Conservation (phyloP, 2,329 filamentous ascomycete species). For the Colletotrichum shisoi region DNA sequence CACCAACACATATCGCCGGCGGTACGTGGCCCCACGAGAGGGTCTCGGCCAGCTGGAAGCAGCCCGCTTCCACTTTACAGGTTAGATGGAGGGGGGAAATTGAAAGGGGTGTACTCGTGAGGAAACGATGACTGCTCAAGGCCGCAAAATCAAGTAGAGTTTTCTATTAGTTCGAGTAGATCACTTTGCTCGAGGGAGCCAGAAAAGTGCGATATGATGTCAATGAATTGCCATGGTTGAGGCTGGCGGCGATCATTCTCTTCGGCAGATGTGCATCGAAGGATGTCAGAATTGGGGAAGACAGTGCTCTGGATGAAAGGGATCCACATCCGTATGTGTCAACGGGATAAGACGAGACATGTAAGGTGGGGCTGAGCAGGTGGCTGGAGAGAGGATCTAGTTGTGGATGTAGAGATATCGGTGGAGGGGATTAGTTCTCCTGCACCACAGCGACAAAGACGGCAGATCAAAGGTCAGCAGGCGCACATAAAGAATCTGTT, state of each 20-base stretch:
- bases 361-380: not conserved
- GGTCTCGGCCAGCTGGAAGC: constrained; percentile 88
- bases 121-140: not conserved
- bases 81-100: constrained; percentile 2
- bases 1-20: constrained; percentile 88
- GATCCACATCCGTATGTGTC: not conserved
- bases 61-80: constrained; percentile 78
- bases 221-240: not conserved
- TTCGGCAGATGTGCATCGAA: not conserved
- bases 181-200: not conserved
- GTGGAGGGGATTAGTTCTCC: not conserved
- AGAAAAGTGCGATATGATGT: not conserved
- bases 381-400: not conserved
- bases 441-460: constrained; percentile 14
- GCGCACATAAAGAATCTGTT: not conserved
- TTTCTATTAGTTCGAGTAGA: not conserved
- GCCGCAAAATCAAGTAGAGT: not conserved
- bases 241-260: not conserved
- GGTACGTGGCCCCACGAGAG: constrained; percentile 94
- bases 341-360: not conserved
- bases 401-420: not conserved
- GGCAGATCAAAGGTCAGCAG: constrained; percentile 11
- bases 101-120: not conserved
- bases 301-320: not conserved
- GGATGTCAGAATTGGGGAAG: not conserved